phyloP scores from a whole-genome alignment of 192 early-diverging fungal species.

The Funneliformis geosporum region DNA sequence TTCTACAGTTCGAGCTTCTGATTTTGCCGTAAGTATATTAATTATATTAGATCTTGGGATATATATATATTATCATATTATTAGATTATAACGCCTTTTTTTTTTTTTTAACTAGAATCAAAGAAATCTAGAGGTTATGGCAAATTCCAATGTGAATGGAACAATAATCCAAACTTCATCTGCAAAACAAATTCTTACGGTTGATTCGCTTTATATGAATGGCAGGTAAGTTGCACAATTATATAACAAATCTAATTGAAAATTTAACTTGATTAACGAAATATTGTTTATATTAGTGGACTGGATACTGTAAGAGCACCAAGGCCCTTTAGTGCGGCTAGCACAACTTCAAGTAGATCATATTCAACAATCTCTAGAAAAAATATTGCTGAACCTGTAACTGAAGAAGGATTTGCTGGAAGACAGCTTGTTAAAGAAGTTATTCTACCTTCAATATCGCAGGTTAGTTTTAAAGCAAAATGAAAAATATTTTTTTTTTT shows the following conservation, averaged over 20 bases:
- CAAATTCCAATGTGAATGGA: not conserved
- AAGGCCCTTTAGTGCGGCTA: not conserved
- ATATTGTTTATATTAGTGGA: not conserved
- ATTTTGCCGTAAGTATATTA: not conserved
- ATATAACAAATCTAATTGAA: not conserved
- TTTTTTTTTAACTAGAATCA: not conserved
- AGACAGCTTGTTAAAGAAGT: constrained; percentile 37
- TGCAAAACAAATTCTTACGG: not conserved
- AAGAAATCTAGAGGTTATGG: not conserved
- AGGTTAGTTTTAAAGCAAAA: constrained; percentile 25
- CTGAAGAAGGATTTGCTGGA: constrained; percentile 35
- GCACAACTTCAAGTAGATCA: constrained; percentile 29
- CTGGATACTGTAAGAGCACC: not conserved
- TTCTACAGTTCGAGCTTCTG: not conserved
- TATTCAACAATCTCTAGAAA: constrained; percentile 33
- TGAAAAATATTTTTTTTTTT: not conserved
- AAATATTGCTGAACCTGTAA: constrained; percentile 30
- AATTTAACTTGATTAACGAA: not conserved
- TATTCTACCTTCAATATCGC: constrained; percentile 37
- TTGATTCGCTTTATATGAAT: not conserved
- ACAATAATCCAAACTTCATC: not conserved
- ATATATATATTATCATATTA: not conserved
- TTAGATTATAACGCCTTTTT: not conserved
- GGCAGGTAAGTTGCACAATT: not conserved
- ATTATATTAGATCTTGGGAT: not conserved